Percentiles rank a stretch among this genome's conserved stretches.
Conservation (phyloP, 257 asterid species). For the Nicotiana otophora region DNA sequence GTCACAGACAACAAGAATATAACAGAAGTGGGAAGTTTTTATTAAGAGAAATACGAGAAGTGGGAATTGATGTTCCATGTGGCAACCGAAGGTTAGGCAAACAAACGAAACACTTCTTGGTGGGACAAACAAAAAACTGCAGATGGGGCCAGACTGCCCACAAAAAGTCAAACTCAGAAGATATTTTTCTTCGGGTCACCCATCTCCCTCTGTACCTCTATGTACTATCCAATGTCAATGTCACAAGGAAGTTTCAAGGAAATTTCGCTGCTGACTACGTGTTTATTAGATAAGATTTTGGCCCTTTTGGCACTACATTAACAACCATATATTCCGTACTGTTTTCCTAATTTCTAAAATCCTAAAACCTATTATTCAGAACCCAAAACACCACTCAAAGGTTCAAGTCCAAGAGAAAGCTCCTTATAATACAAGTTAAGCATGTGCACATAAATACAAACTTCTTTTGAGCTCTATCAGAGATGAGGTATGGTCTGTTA, state of each 20-base stretch:
- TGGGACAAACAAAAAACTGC: background rate
- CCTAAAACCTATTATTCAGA: background rate
- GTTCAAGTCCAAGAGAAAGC: background rate
- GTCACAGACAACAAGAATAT: background rate
- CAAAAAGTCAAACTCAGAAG: background rate
- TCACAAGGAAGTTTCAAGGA: constrained; percentile 35
- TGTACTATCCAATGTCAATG: constrained; percentile 16
- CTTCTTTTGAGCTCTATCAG: background rate
- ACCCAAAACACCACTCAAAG: background rate
- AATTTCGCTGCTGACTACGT: constrained; percentile 17
- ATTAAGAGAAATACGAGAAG: background rate
- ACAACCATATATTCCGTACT: background rate
- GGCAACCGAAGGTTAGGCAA: background rate
- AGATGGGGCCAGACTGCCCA: background rate
- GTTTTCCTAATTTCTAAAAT: background rate
- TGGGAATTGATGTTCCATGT: background rate
- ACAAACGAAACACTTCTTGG: background rate
- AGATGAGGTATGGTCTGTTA: background rate
- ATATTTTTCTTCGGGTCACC: background rate
- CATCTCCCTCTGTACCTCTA: constrained; percentile 7
- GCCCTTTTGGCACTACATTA: background rate
- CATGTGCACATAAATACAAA: background rate
- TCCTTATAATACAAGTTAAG: background rate
- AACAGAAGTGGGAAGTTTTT: background rate
- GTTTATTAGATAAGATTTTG: background rate